Evolutionary conservation across 2,329 filamentous ascomycete genomes (phyloP).

Genomic region (Colletotrichum sp.): DNA sequence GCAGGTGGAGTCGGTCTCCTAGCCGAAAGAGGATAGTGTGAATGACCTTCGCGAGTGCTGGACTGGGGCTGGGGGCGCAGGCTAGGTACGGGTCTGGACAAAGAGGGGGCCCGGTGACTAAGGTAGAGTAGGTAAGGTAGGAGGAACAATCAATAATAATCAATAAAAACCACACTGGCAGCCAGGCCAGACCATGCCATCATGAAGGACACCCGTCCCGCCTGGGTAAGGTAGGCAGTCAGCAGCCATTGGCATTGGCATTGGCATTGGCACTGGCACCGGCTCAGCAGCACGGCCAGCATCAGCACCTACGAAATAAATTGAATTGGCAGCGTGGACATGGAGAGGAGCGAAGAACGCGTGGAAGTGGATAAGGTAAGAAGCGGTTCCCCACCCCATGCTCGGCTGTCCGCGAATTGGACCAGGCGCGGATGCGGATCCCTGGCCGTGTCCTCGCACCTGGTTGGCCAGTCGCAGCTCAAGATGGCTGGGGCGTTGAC

Average conservation of each 20-base stretch:
- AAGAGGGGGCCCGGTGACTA: not conserved
- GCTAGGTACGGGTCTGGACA: slow-evolving; percentile 8
- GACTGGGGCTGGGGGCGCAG: not conserved
- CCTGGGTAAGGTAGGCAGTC: not conserved
- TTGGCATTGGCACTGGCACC: not conserved
- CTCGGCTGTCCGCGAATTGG: not conserved
- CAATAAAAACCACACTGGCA: not conserved
- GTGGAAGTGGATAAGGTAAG: slow-evolving; percentile 2
- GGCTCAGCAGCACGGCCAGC: not conserved
- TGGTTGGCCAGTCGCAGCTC: not conserved
- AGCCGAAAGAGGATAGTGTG: slow-evolving; percentile 14
- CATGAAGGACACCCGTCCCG: not conserved
- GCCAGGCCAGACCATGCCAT: not conserved
- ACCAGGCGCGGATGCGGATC: not conserved
- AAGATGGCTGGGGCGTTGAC: not conserved
- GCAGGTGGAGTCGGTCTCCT: slow-evolving; percentile 6
- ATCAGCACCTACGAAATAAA: not conserved
- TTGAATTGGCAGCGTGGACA: not conserved
- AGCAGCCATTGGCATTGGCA: not conserved
- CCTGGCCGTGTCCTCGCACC: not conserved
- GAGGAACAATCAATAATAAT: not conserved
- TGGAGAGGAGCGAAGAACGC: not conserved
- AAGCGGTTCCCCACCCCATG: not conserved
- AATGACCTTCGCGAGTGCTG: not conserved
- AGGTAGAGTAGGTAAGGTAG: not conserved